These are phyloP conservation scores for Acacia crassicarpa DNA, from an alignment of 306 rosid species.

Conservation along the genomic window DNA sequence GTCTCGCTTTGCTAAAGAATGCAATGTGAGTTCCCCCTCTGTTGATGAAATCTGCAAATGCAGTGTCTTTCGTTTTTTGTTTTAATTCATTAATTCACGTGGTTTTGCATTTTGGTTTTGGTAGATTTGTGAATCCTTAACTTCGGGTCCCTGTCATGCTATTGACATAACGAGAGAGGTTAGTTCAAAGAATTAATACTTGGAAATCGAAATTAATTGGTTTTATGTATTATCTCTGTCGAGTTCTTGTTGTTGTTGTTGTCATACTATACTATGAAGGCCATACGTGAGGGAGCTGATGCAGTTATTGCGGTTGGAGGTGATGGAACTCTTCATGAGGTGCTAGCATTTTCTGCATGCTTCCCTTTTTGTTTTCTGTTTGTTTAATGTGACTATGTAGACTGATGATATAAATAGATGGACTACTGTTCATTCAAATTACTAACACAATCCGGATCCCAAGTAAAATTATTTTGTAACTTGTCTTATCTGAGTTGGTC, in stretches of 20 bases:
- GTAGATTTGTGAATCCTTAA: conserved; percentile 84
- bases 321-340: conserved; percentile 99
- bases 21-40: conserved; percentile 57
- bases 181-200: conserved; percentile 26
- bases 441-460: not conserved
- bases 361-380: not conserved
- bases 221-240: not conserved
- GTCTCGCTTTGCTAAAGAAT: conserved; percentile 77
- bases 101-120: conserved; percentile 13
- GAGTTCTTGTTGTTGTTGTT: conserved; percentile 4
- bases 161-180: conserved; percentile 95
- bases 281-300: conserved; percentile 87
- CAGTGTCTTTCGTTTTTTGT: conserved; percentile 12
- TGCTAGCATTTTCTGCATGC: conserved; percentile 26
- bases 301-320: conserved; percentile 97
- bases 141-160: conserved; percentile 94
- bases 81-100: not conserved
- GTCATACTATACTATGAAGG: conserved; percentile 45
- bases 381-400: not conserved
- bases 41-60: conserved; percentile 15
- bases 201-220: conserved; percentile 21
- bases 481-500: not conserved
- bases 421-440: not conserved
- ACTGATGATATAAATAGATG: conserved; percentile 1
- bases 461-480: conserved; percentile 13